Conservation (phyloP, 2,329 filamentous ascomycete species). For the Aschersonia sp. region DNA sequence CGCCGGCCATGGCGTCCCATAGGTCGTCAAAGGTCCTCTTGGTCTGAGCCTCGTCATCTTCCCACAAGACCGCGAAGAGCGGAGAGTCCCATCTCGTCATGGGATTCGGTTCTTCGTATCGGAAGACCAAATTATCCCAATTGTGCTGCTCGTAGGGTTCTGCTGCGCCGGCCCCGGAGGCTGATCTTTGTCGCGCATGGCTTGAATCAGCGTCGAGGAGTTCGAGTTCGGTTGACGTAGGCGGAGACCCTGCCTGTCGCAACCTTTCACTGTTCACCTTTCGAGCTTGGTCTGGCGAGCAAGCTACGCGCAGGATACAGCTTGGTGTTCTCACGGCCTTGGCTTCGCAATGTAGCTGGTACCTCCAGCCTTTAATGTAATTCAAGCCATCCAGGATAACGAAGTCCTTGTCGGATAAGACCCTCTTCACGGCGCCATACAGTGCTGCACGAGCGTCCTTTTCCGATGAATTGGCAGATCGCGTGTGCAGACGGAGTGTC, state of each 20-base stretch:
- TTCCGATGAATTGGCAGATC: constrained; percentile 59
- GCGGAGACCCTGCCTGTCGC: constrained; percentile 6
- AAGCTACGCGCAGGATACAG: constrained; percentile 56
- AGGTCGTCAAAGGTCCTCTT: constrained; percentile 44
- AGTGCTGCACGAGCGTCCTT: constrained; percentile 68
- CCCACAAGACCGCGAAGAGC: constrained; percentile 64
- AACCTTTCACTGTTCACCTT: constrained; percentile 47
- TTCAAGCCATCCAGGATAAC: constrained; percentile 70
- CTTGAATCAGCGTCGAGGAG: neutral
- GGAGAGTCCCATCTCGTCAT: constrained; percentile 79
- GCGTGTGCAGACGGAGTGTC: constrained; percentile 39
- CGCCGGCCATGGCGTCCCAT: constrained; percentile 60
- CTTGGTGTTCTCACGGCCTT: constrained; percentile 65
- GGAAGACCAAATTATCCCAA: constrained; percentile 67
- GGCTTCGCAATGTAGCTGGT: constrained; percentile 73
- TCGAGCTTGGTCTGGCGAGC: constrained; percentile 33
- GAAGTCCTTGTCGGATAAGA: constrained; percentile 56
- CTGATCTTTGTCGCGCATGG: neutral
- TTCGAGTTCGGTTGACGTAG: neutral
- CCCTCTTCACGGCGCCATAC: constrained; percentile 65
- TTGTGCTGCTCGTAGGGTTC: constrained; percentile 40
- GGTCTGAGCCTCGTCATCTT: constrained; percentile 51
- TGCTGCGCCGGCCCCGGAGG: neutral
- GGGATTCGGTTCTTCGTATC: constrained; percentile 75
- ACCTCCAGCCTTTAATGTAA: constrained; percentile 83